Conservation (phyloP, 495 filamentous ascomycete genomes). For the Aspergillus incahuasiensis region DNA sequence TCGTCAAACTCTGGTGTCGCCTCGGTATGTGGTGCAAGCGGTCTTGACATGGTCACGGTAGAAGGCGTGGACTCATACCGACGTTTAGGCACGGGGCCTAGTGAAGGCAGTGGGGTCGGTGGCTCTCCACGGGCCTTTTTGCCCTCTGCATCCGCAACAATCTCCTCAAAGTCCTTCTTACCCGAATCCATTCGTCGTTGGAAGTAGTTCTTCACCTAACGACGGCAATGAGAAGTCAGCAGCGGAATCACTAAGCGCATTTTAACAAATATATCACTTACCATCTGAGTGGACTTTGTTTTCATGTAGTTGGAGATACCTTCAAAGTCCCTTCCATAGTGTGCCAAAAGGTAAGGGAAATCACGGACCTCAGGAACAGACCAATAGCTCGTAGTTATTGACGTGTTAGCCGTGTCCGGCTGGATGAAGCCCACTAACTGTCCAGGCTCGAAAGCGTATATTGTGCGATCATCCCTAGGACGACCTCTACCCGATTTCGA, state of each 20-base stretch:
- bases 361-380: slow-evolving; percentile 86
- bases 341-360: slow-evolving; percentile 68
- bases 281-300: slow-evolving; percentile 92
- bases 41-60: slow-evolving; percentile 54
- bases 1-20: slow-evolving; percentile 49
- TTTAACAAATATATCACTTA: slow-evolving; percentile 33
- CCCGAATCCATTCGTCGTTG: slow-evolving; percentile 68
- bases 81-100: slow-evolving; percentile 55
- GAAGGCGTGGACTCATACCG: slow-evolving; percentile 52
- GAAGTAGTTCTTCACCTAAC: slow-evolving; percentile 89
- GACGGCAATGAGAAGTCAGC: neutral
- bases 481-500: slow-evolving; percentile 31
- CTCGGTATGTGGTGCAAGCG: slow-evolving; percentile 58
- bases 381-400: slow-evolving; percentile 90
- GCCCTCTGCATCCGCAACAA: slow-evolving; percentile 65
- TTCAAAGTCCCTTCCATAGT: slow-evolving; percentile 86
- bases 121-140: slow-evolving; percentile 67
- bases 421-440: too few species aligned
- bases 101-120: slow-evolving; percentile 59
- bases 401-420: slow-evolving; percentile 33
- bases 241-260: neutral
- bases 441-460: slow-evolving; percentile 38
- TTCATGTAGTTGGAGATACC: slow-evolving; percentile 82
- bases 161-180: slow-evolving; percentile 62
- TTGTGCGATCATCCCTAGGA: slow-evolving; percentile 28